Percentiles rank a stretch among this genome's conserved stretches.
phyloP scores from a whole-genome alignment of 2,329 filamentous ascomycete genomes.

The Alternaria arbusti region DNA sequence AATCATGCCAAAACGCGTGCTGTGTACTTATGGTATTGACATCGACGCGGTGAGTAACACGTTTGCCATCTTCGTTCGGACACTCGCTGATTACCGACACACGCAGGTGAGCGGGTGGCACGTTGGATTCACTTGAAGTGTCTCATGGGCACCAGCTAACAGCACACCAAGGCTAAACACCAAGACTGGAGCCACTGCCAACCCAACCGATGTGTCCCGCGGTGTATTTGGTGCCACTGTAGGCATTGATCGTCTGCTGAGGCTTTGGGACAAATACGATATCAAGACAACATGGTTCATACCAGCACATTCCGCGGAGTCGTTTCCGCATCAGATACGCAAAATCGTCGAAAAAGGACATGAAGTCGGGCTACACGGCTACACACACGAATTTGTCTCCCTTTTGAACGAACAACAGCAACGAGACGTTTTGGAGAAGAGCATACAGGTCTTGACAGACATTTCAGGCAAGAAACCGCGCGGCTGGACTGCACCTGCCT shows the following conservation, averaged over 20 bases:
- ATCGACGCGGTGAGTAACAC: slow-evolving; percentile 46
- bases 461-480: slow-evolving; percentile 51
- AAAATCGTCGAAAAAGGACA: slow-evolving; percentile 53
- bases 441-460: slow-evolving; percentile 48
- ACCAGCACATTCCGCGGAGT: slow-evolving; percentile 54
- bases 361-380: slow-evolving; percentile 52
- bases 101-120: slow-evolving; percentile 36
- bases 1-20: slow-evolving; percentile 46
- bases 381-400: slow-evolving; percentile 50
- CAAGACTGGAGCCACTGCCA: slow-evolving; percentile 42
- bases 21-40: slow-evolving; percentile 52
- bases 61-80: background rate
- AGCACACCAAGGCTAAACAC: slow-evolving; percentile 49
- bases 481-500: slow-evolving; percentile 55
- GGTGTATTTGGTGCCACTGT: slow-evolving; percentile 52
- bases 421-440: slow-evolving; percentile 46
- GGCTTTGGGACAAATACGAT: slow-evolving; percentile 50
- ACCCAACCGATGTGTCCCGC: slow-evolving; percentile 50
- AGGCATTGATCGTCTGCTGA: slow-evolving; percentile 50
- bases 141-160: background rate
- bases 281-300: slow-evolving; percentile 54
- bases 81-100: background rate
- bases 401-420: slow-evolving; percentile 52
- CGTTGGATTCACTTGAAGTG: background rate
- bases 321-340: slow-evolving; percentile 57